phyloP scores from a whole-genome alignment of 2,329 filamentous ascomycete species.

The Fusarium sp. region DNA sequence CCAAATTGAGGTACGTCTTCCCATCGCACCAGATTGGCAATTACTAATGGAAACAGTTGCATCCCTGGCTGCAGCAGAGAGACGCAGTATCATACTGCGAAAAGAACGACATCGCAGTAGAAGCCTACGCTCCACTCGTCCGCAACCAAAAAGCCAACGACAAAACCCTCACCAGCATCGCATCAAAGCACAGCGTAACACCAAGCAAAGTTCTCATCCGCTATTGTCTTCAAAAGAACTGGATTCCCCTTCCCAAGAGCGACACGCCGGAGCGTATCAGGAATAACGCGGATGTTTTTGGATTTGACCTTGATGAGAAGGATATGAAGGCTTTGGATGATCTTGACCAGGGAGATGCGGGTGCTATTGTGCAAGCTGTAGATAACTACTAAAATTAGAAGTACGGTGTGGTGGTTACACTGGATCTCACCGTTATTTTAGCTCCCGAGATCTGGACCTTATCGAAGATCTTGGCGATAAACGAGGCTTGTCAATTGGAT shows the following conservation, averaged over 20 bases:
- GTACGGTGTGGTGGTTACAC: not conserved
- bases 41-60: constrained; percentile 68
- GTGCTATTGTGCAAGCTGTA: constrained; percentile 40
- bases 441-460: not conserved
- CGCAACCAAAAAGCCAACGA: constrained; percentile 58
- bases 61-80: constrained; percentile 71
- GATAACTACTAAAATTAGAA: constrained; percentile 23
- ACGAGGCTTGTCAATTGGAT: not conserved
- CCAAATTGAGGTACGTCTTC: constrained; percentile 70
- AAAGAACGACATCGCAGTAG: constrained; percentile 73
- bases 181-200: constrained; percentile 67
- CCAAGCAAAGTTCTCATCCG: constrained; percentile 73
- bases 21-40: not conserved
- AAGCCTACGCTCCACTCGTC: constrained; percentile 53
- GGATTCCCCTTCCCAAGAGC: constrained; percentile 74
- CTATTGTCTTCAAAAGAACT: constrained; percentile 75
- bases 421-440: not conserved
- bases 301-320: constrained; percentile 64
- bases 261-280: constrained; percentile 68
- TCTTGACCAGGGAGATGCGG: constrained; percentile 40
- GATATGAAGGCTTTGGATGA: constrained; percentile 61
- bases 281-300: constrained; percentile 69
- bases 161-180: constrained; percentile 64
- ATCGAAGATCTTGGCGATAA: constrained; percentile 11
- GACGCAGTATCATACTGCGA: constrained; percentile 67